These are phyloP conservation scores for Trichoderma citrinoviride DNA, from an alignment of 2,329 filamentous ascomycete species.

Conservation along the genomic window DNA sequence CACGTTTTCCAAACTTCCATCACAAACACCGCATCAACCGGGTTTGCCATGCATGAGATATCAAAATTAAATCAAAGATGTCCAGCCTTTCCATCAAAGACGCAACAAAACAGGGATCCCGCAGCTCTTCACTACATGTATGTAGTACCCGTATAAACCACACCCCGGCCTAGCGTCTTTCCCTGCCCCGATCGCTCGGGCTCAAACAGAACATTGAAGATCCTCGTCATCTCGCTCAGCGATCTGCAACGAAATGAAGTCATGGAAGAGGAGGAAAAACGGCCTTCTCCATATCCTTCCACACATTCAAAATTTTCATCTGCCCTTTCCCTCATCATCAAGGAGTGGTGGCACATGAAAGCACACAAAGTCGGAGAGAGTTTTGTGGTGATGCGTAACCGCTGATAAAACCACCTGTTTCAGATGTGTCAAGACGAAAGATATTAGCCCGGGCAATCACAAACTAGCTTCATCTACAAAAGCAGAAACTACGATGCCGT, in stretches of 20 bases:
- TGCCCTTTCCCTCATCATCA: not conserved
- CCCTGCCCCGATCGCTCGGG: conserved; percentile 12
- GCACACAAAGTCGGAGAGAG: not conserved
- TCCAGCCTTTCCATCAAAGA: not conserved
- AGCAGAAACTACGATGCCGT: too few species aligned
- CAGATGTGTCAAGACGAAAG: not conserved
- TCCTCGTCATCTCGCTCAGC: not conserved
- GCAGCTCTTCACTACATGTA: not conserved
- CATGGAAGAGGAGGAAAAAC: not conserved
- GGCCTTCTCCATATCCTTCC: not conserved
- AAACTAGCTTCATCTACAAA: not conserved
- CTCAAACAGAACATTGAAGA: not conserved
- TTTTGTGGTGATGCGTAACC: not conserved
- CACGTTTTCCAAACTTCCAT: too few species aligned
- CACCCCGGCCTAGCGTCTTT: conserved; percentile 1
- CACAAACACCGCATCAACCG: too few species aligned
- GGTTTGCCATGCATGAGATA: too few species aligned
- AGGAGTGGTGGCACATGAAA: not conserved
- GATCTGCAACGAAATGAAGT: conserved; percentile 13
- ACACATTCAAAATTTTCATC: not conserved
- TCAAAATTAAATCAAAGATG: too few species aligned
- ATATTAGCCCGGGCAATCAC: not conserved
- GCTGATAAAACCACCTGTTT: not conserved
- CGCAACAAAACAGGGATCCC: not conserved
- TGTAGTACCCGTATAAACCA: too few species aligned